Evolutionary conservation across 2,329 filamentous ascomycete genomes (phyloP).

Genomic region (Ceratocystis harringtonii): DNA sequence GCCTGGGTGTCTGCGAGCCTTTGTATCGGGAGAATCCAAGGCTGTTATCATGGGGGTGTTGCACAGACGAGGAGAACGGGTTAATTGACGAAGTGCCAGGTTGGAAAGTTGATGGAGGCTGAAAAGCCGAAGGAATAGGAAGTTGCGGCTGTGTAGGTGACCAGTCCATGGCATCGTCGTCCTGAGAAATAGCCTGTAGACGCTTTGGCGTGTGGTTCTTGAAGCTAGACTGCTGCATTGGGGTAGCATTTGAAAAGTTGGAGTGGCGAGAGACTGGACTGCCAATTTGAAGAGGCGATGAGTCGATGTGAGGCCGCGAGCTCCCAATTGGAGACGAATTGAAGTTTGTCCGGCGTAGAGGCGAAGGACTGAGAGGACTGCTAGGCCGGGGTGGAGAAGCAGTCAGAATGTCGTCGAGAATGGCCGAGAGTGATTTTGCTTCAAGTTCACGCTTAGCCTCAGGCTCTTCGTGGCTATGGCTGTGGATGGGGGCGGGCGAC

Average conservation of each 20-base stretch:
- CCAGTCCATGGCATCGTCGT: constrained; percentile 54
- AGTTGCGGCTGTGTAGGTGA: constrained; percentile 37
- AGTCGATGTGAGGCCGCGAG: constrained; percentile 4
- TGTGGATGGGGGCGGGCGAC: neutral
- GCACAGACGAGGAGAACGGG: constrained; percentile 10
- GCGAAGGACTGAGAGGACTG: constrained; percentile 11
- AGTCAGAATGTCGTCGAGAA: constrained; percentile 32
- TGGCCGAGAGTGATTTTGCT: constrained; percentile 31
- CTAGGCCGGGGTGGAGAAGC: constrained; percentile 19
- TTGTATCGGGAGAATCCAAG: constrained; percentile 28
- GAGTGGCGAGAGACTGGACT: constrained; percentile 9
- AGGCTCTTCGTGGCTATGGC: constrained; percentile 2
- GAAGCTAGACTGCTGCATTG: constrained; percentile 4
- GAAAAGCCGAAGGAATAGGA: constrained; percentile 32
- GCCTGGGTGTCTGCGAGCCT: constrained; percentile 40
- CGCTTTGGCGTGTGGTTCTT: constrained; percentile 11
- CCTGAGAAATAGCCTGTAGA: constrained; percentile 22
- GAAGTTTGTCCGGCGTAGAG: constrained; percentile 13
- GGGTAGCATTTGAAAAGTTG: neutral
- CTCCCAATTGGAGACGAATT: constrained; percentile 7
- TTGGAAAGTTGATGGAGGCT: constrained; percentile 4
- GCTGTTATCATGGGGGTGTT: neutral
- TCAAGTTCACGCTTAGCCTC: constrained; percentile 22
- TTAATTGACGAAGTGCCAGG: neutral
- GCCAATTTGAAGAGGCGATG: neutral